Conservation (phyloP, 2,329 filamentous ascomycete genomes). For the Penicillium sp. region DNA sequence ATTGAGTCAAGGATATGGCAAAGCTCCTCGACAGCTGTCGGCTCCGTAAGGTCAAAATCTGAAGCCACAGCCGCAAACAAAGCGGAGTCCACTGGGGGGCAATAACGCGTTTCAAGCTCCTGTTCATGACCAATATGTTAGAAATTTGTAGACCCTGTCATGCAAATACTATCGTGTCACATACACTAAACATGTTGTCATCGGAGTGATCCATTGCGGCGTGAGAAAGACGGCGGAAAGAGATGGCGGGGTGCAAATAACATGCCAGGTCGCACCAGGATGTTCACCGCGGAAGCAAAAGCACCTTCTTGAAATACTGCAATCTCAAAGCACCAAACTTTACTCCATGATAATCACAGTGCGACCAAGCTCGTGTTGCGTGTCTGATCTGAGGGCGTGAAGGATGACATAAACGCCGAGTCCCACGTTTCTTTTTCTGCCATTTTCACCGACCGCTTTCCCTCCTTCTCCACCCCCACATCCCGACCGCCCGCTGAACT, state of each 20-base stretch:
- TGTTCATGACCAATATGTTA: slow-evolving; percentile 11
- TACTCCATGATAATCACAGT: background rate
- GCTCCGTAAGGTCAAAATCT: slow-evolving; percentile 66
- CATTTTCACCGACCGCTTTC: background rate
- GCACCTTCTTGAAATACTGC: background rate
- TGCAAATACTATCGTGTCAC: background rate
- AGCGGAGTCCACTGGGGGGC: slow-evolving; percentile 71
- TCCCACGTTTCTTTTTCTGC: background rate
- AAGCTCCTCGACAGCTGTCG: slow-evolving; percentile 54
- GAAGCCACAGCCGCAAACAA: slow-evolving; percentile 71
- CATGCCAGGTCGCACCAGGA: background rate
- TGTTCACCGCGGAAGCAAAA: background rate
- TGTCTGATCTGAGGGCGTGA: background rate
- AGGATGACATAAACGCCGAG: background rate
- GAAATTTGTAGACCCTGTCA: background rate
- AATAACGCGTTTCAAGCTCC: slow-evolving; percentile 65
- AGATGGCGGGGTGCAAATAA: background rate
- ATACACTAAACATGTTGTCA: background rate
- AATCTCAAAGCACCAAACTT: background rate
- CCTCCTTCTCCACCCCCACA: background rate
- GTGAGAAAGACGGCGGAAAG: background rate
- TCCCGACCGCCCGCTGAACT: background rate
- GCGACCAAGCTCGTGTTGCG: background rate
- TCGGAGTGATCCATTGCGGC: background rate
- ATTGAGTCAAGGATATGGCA: slow-evolving; percentile 63